Evolutionary conservation across 2,329 filamentous ascomycete genomes (phyloP).

Genomic region (Aspergillus hiratsukae): DNA sequence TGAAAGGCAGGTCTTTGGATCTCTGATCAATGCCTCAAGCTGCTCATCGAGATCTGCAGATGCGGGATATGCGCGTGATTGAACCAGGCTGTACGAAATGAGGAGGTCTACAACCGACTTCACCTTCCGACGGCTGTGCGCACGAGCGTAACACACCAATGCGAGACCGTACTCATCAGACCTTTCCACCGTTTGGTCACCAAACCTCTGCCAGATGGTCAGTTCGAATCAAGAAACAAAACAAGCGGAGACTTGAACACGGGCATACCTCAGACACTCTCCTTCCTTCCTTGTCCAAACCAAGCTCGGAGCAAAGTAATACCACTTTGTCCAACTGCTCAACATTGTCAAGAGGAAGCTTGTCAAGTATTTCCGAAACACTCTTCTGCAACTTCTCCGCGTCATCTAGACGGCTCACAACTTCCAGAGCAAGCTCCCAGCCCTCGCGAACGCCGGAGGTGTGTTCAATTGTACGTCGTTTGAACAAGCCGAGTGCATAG

Average conservation of each 20-base stretch:
- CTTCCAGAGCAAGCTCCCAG: slow-evolving; percentile 83
- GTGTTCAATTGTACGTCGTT: slow-evolving; percentile 31
- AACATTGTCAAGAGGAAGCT: slow-evolving; percentile 67
- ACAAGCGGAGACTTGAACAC: not conserved
- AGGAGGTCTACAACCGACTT: slow-evolving; percentile 81
- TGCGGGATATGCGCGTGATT: slow-evolving; percentile 75
- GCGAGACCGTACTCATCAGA: slow-evolving; percentile 79
- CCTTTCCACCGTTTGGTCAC: slow-evolving; percentile 67
- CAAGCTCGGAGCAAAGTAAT: slow-evolving; percentile 69
- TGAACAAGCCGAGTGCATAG: slow-evolving; percentile 65
- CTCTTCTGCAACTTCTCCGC: slow-evolving; percentile 65
- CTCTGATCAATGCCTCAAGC: slow-evolving; percentile 64
- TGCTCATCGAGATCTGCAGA: slow-evolving; percentile 67
- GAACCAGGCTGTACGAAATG: slow-evolving; percentile 79
- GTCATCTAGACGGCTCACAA: slow-evolving; percentile 77
- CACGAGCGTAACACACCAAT: slow-evolving; percentile 84
- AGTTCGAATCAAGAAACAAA: slow-evolving; percentile 7
- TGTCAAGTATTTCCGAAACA: slow-evolving; percentile 68
- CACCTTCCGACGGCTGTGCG: slow-evolving; percentile 72
- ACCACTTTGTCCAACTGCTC: slow-evolving; percentile 77
- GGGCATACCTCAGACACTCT: slow-evolving; percentile 71
- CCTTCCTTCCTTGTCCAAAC: slow-evolving; percentile 72
- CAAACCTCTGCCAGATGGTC: slow-evolving; percentile 62
- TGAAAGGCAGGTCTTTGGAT: slow-evolving; percentile 67
- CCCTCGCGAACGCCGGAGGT: slow-evolving; percentile 55